Conservation (phyloP, 164 flowering plant species). For the Nelumbo lutea region DNA sequence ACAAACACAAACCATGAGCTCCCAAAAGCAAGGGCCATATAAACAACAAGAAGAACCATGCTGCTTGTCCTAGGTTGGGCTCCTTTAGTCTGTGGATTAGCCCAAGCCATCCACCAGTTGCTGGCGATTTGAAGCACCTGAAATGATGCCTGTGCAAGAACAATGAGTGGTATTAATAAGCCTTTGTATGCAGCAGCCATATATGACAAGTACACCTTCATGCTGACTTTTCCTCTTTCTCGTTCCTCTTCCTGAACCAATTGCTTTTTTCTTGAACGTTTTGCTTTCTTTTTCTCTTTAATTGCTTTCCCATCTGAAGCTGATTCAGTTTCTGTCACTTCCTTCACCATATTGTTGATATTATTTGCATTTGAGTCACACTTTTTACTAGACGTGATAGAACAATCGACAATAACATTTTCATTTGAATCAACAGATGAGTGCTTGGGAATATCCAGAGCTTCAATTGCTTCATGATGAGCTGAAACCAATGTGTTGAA, state of each 20-base stretch:
- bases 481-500: slow-evolving; percentile 77
- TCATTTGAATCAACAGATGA: slow-evolving; percentile 66
- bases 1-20: slow-evolving; percentile 90
- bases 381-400: slow-evolving; percentile 25
- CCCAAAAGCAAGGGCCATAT: slow-evolving; percentile 96
- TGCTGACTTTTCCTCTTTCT: slow-evolving; percentile 86
- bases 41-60: slow-evolving; percentile 73
- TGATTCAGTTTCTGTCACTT: slow-evolving; percentile 53
- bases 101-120: slow-evolving; percentile 99
- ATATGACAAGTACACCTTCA: slow-evolving; percentile 86
- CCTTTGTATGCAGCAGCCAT: slow-evolving; percentile 98
- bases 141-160: slow-evolving; percentile 75
- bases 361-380: slow-evolving; percentile 34
- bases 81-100: slow-evolving; percentile 91
- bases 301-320: slow-evolving; percentile 60
- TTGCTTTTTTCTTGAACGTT: slow-evolving; percentile 79
- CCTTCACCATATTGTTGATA: slow-evolving; percentile 50
- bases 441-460: slow-evolving; percentile 62
- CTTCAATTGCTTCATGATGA: slow-evolving; percentile 94
- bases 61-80: slow-evolving; percentile 65
- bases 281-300: slow-evolving; percentile 90
- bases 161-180: slow-evolving; percentile 69
- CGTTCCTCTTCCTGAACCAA: slow-evolving; percentile 99
- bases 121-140: slow-evolving; percentile 95
- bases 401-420: slow-evolving; percentile 25